Evolutionary conservation across 1,284 basidiomycete species (phyloP), one percentile per base, ranked within the genome.

Genomic region (Ceratobasidium sp.): DNA sequence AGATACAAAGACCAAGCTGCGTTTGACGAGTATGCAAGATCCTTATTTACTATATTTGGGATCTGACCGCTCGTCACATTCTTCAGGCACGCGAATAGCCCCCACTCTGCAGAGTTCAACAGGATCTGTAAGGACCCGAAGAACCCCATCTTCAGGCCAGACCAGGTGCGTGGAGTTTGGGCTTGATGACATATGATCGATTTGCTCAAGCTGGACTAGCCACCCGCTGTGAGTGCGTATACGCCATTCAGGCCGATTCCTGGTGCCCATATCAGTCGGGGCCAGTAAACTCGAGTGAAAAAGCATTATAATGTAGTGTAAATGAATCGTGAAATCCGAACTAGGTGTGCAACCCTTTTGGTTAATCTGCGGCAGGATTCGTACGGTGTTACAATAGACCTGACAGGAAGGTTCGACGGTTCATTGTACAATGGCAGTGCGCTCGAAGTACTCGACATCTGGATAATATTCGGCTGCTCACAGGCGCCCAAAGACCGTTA

Each of bases 1-100:
- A 66, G 65, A 46, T 66, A 66, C 46, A 66, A 66, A 44, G 49
- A 66, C 29, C 25, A 9, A 11, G 65, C 6, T 32, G 43, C 65
- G 13, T 66, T 66, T 37, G 13, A 66, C 17, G 65, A 22, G 65
- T 66, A 66, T 29, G 44, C 32, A 9, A 17, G 4, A 13, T 66
- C 19, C 25, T 9, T 29, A 49, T n/a, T 49, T 49, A 17, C 46
- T 6, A 49, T 49, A 49, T 49, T 49, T 49, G 46, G 15, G 9
- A 62, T 1, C 22, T n/a, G n/a, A 62, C 59, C 15, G 37, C 11
- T 13, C 37, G 9, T 5, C 13, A n/a, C 6, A 62, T 8, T 8
- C 2, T 8, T 40, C 25, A 65, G 62, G 15, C 62, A 65, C 44
- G 19, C 19, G 46, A 40, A 65, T n/a, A 65, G 62, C 62, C 9